Percentiles rank a stretch among this genome's conserved stretches.
phyloP scores from a whole-genome alignment of 352 stramenopile species.

The Pythium chondricola region DNA sequence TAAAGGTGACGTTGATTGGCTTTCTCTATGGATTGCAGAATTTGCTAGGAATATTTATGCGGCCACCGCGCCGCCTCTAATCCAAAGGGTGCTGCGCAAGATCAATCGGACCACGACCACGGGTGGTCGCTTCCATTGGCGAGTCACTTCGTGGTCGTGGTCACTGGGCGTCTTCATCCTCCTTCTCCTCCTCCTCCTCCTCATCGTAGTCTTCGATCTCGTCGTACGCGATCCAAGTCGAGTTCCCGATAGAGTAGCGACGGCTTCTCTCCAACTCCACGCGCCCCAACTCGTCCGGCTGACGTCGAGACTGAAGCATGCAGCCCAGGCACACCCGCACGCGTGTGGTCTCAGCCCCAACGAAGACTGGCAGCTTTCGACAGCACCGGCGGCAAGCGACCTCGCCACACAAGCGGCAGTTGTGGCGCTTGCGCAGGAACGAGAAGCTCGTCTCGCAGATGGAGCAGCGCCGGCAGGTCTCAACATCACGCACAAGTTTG shows the following conservation, averaged over 20 bases:
- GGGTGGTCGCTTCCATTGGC: constrained; percentile 9
- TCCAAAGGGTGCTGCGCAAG: too few species aligned
- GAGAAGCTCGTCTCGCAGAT: constrained; percentile 66
- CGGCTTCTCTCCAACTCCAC: constrained; percentile 29
- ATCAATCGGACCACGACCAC: neutral
- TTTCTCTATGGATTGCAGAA: too few species aligned
- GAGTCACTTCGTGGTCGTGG: neutral
- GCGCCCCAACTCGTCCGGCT: constrained; percentile 43
- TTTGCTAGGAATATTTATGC: too few species aligned
- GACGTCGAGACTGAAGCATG: constrained; percentile 60
- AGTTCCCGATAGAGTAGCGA: constrained; percentile 53
- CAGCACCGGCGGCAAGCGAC: constrained; percentile 62
- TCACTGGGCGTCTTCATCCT: too few species aligned
- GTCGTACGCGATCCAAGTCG: constrained; percentile 67
- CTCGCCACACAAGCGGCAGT: constrained; percentile 69
- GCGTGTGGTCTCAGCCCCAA: constrained; percentile 46
- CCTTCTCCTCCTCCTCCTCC: constrained; percentile 4
- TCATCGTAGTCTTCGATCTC: constrained; percentile 22
- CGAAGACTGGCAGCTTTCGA: constrained; percentile 64
- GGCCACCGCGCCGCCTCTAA: neutral
- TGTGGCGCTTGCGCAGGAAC: constrained; percentile 72
- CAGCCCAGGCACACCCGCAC: constrained; percentile 76
- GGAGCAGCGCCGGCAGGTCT: constrained; percentile 46
- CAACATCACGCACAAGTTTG: constrained; percentile 33
- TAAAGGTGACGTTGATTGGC: too few species aligned